Conservation (phyloP, 176 grass and related monocot species). For the Cymbopogon citratus region DNA sequence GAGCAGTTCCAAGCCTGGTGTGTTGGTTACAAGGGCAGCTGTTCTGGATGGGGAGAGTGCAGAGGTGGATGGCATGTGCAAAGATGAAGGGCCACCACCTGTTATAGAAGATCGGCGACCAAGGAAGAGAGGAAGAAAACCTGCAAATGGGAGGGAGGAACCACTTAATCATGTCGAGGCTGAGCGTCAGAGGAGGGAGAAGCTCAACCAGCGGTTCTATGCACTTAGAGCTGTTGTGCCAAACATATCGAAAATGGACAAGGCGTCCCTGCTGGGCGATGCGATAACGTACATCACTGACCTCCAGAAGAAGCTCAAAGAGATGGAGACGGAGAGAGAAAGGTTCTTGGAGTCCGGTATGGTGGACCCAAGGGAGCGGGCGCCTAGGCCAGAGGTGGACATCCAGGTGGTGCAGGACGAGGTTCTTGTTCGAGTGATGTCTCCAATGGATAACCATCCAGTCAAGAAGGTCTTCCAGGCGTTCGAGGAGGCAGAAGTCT, state of each 20-base stretch:
- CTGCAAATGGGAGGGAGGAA: constrained; percentile 92
- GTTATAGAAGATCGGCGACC: constrained; percentile 59
- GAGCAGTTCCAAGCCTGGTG: constrained; percentile 46
- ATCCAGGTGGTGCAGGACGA: constrained; percentile 79
- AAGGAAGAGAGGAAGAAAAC: constrained; percentile 93
- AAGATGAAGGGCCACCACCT: constrained; percentile 35
- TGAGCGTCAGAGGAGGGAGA: constrained; percentile 94
- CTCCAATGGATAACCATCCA: constrained; percentile 66
- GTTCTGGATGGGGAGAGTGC: constrained; percentile 52
- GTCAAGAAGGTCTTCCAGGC: constrained; percentile 66
- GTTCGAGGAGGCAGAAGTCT: constrained; percentile 70
- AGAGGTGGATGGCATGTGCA: constrained; percentile 58
- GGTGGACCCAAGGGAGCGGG: constrained; percentile 32
- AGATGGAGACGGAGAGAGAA: constrained; percentile 80
- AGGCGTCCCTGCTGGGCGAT: constrained; percentile 83
- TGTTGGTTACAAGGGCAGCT: constrained; percentile 44
- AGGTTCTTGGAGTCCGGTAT: constrained; percentile 36
- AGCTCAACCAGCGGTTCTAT: constrained; percentile 93
- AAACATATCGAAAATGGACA: constrained; percentile 99
- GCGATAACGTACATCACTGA: constrained; percentile 90
- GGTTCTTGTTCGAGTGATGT: constrained; percentile 72
- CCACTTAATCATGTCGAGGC: constrained; percentile 96
- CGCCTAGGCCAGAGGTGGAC: constrained; percentile 58
- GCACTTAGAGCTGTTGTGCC: constrained; percentile 84
- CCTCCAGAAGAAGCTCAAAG: constrained; percentile 87